These are phyloP conservation scores for Flaveria floridana DNA, from an alignment of 140 eudicot genomes.

Conservation along the genomic window DNA sequence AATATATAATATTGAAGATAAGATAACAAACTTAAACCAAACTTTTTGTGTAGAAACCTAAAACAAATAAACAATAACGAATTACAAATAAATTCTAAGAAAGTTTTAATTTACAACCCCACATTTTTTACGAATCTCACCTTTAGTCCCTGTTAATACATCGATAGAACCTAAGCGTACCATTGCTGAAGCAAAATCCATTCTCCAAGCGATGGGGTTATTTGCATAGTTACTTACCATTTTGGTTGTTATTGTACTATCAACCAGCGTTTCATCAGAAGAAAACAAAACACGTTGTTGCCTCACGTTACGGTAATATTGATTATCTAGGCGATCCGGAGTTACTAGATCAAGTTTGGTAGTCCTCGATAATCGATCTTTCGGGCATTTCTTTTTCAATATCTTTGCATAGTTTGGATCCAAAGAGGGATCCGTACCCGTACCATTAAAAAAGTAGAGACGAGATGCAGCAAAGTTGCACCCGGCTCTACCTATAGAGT, in stretches of 20 bases:
- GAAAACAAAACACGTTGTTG: slow-evolving; percentile 41
- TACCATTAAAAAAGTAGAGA: no score
- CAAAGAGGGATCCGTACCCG: no score
- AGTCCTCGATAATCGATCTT: neutral
- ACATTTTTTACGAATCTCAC: slow-evolving; percentile 54
- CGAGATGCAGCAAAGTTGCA: no score
- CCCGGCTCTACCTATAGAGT: no score
- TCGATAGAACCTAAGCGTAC: slow-evolving; percentile 42
- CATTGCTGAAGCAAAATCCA: slow-evolving; percentile 61
- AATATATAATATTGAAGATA: neutral
- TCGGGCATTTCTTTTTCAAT: slow-evolving; percentile 36
- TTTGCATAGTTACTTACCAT: slow-evolving; percentile 34
- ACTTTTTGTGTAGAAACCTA: neutral
- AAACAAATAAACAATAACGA: slow-evolving; percentile 10
- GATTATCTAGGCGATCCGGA: slow-evolving; percentile 43
- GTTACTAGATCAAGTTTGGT: slow-evolving; percentile 37
- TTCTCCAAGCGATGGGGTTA: slow-evolving; percentile 36
- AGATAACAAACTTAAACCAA: neutral
- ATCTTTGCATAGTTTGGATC: no score
- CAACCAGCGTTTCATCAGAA: slow-evolving; percentile 44
- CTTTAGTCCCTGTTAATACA: slow-evolving; percentile 50
- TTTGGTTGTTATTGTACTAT: slow-evolving; percentile 31
- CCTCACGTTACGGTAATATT: slow-evolving; percentile 38
- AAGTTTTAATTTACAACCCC: slow-evolving; percentile 25
- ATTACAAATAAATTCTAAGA: neutral